These are phyloP conservation scores for Geoglossum glabrum DNA, from an alignment of 495 filamentous ascomycete species.

Conservation along the genomic window DNA sequence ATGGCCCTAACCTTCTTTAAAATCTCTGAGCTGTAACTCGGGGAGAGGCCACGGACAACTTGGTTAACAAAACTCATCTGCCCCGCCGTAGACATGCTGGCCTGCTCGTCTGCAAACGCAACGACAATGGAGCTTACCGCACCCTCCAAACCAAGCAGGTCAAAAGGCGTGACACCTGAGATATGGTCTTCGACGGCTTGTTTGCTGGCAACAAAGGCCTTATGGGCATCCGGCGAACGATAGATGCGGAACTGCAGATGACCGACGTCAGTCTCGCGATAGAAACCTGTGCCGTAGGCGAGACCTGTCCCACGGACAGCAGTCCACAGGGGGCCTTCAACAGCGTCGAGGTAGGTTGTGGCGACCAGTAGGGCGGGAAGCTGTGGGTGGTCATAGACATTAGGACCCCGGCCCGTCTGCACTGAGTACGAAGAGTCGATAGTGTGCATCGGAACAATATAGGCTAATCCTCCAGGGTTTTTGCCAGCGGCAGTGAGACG, in stretches of 20 bases:
- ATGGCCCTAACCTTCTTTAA: conserved; percentile 59
- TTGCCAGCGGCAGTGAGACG: conserved; percentile 52
- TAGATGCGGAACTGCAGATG: conserved; percentile 66
- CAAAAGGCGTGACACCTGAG: conserved; percentile 41
- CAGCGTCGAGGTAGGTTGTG: conserved; percentile 71
- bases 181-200: conserved; percentile 51
- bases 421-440: conserved; percentile 85
- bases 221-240: conserved; percentile 73
- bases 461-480: conserved; percentile 49
- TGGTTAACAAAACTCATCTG: conserved; percentile 61
- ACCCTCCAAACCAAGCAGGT: conserved; percentile 68
- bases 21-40: conserved; percentile 56
- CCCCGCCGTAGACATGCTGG: conserved; percentile 61
- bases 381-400: conserved; percentile 50
- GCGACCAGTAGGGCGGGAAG: conserved; percentile 76
- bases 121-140: conserved; percentile 78
- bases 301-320: conserved; percentile 80
- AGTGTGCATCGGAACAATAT: conserved; percentile 74
- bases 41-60: conserved; percentile 57
- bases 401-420: conserved; percentile 50
- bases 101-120: conserved; percentile 65
- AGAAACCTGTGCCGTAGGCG: conserved; percentile 70
- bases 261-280: conserved; percentile 53
- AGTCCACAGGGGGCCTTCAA: conserved; percentile 87
- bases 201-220: conserved; percentile 60